These are phyloP conservation scores for Spathaspora passalidarum DNA, from an alignment of 805 yeast species.

Conservation along the genomic window DNA sequence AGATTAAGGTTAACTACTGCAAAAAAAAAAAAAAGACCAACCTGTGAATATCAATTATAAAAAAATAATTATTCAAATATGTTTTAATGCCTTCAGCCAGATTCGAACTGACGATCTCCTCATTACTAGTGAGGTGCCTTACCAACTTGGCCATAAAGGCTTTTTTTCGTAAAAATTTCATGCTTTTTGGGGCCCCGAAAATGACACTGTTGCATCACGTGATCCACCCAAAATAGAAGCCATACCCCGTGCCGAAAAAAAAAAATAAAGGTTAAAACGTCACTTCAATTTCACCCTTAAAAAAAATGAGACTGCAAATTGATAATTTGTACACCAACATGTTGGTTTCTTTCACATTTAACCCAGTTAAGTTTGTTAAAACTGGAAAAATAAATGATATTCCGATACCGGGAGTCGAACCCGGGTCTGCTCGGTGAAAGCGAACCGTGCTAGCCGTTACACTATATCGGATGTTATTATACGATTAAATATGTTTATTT, in stretches of 20 bases:
- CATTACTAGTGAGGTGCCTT: slow-evolving; percentile 25
- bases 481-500: no score
- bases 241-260: neutral
- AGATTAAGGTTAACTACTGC: no score
- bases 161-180: neutral
- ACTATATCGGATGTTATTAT: slow-evolving; percentile 47
- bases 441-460: slow-evolving; percentile 55
- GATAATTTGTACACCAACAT: no score
- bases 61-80: no score
- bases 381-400: slow-evolving; percentile 13
- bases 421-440: slow-evolving; percentile 61
- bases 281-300: no score
- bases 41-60: no score
- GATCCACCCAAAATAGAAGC: neutral
- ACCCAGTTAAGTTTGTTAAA: no score
- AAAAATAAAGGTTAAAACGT: no score
- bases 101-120: slow-evolving; percentile 24
- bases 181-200: neutral
- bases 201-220: neutral
- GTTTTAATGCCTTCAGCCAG: slow-evolving; percentile 21
- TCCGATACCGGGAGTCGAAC: slow-evolving; percentile 89
- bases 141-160: slow-evolving; percentile 24
- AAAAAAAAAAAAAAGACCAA: no score
- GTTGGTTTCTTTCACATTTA: no score
- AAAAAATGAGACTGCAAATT: no score